phyloP scores from a whole-genome alignment of 257 asterid species.

The Schizonepeta tenuifolia region DNA sequence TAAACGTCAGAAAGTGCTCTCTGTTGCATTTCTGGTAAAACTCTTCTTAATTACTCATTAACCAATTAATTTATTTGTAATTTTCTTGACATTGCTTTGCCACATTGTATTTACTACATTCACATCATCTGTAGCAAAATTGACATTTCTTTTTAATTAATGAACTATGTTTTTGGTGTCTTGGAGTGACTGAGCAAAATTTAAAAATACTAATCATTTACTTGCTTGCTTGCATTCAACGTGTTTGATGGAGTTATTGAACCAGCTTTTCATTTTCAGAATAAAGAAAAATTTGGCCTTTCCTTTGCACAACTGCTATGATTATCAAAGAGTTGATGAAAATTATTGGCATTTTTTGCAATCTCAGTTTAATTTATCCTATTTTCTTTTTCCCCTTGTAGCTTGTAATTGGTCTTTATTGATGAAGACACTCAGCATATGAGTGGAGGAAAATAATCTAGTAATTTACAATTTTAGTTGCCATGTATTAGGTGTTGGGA shows the following conservation, averaged over 20 bases:
- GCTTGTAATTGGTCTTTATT: conserved; percentile 33
- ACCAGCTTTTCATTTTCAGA: too few relatives aligned
- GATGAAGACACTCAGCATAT: conserved; percentile 28
- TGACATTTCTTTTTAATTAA: background rate
- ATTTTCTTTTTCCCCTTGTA: too few relatives aligned
- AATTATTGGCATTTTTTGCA: too few relatives aligned
- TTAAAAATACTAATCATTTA: too few relatives aligned
- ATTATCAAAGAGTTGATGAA: too few relatives aligned
- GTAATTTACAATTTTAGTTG: conserved; percentile 24
- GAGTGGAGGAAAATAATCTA: conserved; percentile 47
- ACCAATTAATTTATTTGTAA: background rate
- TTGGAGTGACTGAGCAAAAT: background rate
- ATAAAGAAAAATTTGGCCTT: too few relatives aligned
- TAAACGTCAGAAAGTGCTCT: conserved; percentile 82
- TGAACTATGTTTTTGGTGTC: background rate
- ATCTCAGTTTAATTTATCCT: too few relatives aligned
- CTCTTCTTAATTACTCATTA: conserved; percentile 19
- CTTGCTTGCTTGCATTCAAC: too few relatives aligned
- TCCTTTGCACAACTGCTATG: too few relatives aligned
- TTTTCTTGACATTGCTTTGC: background rate
- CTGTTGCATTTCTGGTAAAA: conserved; percentile 83
- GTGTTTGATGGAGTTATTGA: too few relatives aligned
- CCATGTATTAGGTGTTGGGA: conserved; percentile 33
- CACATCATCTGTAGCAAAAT: background rate
- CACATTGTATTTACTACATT: background rate